Percentiles rank a stretch among this genome's conserved stretches.
Conservation (phyloP, 2,329 filamentous ascomycete species). For the Chalaropsis ovoidea region DNA sequence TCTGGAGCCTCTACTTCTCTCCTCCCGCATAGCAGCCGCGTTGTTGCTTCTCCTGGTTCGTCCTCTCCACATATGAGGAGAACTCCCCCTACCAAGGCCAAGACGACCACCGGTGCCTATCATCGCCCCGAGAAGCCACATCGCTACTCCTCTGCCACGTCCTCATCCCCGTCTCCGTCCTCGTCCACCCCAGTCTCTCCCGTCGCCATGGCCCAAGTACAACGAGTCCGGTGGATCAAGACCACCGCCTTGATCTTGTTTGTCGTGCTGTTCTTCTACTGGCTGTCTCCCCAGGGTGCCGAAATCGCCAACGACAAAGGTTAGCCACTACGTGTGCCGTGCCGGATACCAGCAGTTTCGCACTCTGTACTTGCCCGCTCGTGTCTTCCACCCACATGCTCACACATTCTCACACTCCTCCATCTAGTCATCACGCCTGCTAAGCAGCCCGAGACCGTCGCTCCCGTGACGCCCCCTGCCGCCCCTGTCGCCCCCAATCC, state of each 20-base stretch:
- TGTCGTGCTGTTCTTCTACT: conserved; percentile 53
- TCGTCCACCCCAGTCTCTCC: conserved; percentile 36
- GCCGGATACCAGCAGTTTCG: neutral
- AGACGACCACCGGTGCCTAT: conserved; percentile 44
- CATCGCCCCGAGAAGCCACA: conserved; percentile 57
- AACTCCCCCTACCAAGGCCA: conserved; percentile 54
- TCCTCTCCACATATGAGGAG: conserved; percentile 44
- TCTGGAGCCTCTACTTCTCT: neutral
- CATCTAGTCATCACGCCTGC: conserved; percentile 11
- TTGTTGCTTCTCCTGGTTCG: neutral
- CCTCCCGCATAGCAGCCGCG: neutral
- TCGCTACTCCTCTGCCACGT: conserved; percentile 42
- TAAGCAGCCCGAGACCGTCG: conserved; percentile 9
- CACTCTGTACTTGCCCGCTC: conserved; percentile 2
- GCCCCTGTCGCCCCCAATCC: conserved; percentile 20
- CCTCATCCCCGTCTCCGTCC: too few species aligned
- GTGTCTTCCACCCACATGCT: neutral
- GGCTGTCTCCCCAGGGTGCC: conserved; percentile 49
- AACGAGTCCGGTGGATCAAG: conserved; percentile 56
- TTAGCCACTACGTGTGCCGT: conserved; percentile 31
- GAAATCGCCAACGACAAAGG: conserved; percentile 40
- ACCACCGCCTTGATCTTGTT: conserved; percentile 52
- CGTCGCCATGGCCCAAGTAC: conserved; percentile 49
- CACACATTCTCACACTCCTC: neutral
- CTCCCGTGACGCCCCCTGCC: conserved; percentile 1